A percentile compares a stretch with the other conserved stretches of the same genome.
phyloP scores from a whole-genome alignment of 2,329 filamentous ascomycete species.

The Penicillium sp. region DNA sequence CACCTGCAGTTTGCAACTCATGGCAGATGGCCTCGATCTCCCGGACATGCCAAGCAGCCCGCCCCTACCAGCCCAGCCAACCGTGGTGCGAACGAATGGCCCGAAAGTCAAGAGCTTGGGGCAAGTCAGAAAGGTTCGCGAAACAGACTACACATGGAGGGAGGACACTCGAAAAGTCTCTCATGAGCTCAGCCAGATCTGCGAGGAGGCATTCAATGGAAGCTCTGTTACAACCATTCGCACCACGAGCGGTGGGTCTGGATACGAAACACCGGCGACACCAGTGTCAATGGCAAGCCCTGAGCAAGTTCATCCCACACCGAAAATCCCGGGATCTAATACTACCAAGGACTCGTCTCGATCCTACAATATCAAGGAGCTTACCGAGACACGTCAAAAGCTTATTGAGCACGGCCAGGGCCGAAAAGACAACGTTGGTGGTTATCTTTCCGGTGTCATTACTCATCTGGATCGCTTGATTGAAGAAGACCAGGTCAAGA shows the following conservation, averaged over 20 bases:
- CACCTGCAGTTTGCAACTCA: conserved; percentile 28
- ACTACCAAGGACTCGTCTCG: conserved; percentile 49
- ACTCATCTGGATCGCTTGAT: conserved; percentile 60
- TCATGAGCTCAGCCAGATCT: conserved; percentile 80
- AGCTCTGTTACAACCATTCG: conserved; percentile 55
- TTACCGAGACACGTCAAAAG: conserved; percentile 59
- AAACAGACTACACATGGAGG: conserved; percentile 56
- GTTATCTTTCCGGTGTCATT: conserved; percentile 60
- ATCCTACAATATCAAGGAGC: conserved; percentile 54
- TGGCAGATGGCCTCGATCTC: conserved; percentile 21
- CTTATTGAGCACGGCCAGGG: conserved; percentile 53
- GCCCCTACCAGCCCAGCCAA: conserved; percentile 42
- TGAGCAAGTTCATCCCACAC: conserved; percentile 19
- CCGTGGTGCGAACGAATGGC: conserved; percentile 36
- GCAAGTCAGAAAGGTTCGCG: conserved; percentile 45
- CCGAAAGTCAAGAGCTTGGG: conserved; percentile 29
- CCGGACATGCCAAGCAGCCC: conserved; percentile 38
- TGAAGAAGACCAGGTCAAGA: conserved; percentile 36
- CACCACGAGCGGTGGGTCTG: conserved; percentile 44
- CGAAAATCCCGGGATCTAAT: conserved; percentile 32
- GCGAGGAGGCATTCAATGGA: conserved; percentile 87
- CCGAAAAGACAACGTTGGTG: conserved; percentile 46
- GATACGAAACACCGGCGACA: conserved; percentile 54
- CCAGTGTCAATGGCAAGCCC: conserved; percentile 42
- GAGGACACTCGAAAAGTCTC: conserved; percentile 84